Evolutionary conservation across 179 eudicot genomes (phyloP).

Genomic region (Corrigiola litoralis): DNA sequence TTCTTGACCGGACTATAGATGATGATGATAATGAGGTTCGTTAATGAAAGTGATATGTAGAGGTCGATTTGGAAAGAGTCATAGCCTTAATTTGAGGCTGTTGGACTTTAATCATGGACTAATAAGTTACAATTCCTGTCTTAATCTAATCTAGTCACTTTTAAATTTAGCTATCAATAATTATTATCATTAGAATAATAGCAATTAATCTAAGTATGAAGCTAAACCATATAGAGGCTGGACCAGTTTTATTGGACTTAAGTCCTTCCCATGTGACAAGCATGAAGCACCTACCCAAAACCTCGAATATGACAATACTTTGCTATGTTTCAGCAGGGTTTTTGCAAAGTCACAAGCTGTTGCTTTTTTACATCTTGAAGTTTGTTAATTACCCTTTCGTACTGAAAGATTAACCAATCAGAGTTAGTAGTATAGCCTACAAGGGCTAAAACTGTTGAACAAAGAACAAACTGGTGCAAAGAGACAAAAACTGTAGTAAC

Average conservation of each 20-base stretch:
- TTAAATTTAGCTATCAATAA: background rate
- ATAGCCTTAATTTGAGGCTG: background rate
- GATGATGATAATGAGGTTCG: background rate
- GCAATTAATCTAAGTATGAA: conserved; percentile 8
- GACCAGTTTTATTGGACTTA: conserved; percentile 28
- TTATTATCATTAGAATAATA: background rate
- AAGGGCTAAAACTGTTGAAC: background rate
- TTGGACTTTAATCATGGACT: background rate
- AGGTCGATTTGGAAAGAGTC: background rate
- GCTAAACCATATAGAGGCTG: conserved; percentile 31
- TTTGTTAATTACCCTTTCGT: conserved; percentile 14
- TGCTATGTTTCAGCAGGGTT: conserved; percentile 6
- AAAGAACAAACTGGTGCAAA: conserved; percentile 2
- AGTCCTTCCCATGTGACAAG: conserved; percentile 27
- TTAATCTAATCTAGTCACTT: conserved; percentile 1
- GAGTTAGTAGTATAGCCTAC: conserved; percentile 5
- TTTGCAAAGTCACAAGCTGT: conserved; percentile 6
- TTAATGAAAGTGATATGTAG: conserved; percentile 7
- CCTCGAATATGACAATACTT: conserved; percentile 22
- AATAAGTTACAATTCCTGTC: conserved; percentile 9
- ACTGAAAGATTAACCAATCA: conserved; percentile 20
- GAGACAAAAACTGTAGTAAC: conserved; percentile 21
- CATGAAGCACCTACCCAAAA: conserved; percentile 20
- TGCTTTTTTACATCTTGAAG: conserved; percentile 12
- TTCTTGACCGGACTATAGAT: too few relatives aligned